These are phyloP conservation scores for Triangularia setosa DNA, from an alignment of 2,329 filamentous ascomycete species.

Conservation along the genomic window DNA sequence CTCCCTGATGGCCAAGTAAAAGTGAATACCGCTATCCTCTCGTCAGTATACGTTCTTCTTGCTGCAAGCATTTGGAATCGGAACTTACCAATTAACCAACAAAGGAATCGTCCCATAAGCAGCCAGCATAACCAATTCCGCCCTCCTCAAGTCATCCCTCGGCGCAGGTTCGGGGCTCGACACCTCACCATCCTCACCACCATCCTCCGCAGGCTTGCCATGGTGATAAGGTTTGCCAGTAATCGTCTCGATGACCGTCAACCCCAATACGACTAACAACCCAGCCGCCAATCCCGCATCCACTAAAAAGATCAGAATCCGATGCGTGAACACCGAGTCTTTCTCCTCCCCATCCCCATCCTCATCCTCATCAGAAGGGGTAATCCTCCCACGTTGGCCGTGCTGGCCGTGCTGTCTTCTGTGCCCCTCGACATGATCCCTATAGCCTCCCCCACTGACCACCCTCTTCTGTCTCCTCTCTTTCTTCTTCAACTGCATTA, in stretches of 20 bases:
- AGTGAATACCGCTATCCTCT: conserved; percentile 34
- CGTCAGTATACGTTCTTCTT: not conserved
- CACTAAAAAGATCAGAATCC: conserved; percentile 36
- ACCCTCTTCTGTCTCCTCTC: not conserved
- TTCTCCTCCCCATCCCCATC: not conserved
- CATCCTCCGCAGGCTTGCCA: not conserved
- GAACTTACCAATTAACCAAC: conserved; percentile 39
- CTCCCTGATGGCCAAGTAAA: conserved; percentile 36
- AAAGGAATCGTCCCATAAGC: conserved; percentile 42
- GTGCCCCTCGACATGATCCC: not conserved
- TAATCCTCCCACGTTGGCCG: not conserved
- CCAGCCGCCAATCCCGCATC: conserved; percentile 36
- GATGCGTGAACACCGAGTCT: conserved; percentile 24
- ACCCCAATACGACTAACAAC: conserved; percentile 38
- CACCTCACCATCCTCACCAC: not conserved
- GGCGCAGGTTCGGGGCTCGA: conserved; percentile 9
- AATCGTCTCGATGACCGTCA: conserved; percentile 35
- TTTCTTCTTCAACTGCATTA: not conserved
- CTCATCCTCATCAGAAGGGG: not conserved
- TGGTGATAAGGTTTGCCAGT: not conserved
- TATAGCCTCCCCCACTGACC: not conserved
- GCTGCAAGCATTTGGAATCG: not conserved
- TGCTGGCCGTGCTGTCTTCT: not conserved
- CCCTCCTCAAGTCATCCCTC: conserved; percentile 23
- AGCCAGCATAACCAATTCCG: conserved; percentile 38